A percentile compares a stretch with the other conserved stretches of the same genome.
phyloP scores from a whole-genome alignment of 257 asterid genomes.

The Vinca minor region DNA sequence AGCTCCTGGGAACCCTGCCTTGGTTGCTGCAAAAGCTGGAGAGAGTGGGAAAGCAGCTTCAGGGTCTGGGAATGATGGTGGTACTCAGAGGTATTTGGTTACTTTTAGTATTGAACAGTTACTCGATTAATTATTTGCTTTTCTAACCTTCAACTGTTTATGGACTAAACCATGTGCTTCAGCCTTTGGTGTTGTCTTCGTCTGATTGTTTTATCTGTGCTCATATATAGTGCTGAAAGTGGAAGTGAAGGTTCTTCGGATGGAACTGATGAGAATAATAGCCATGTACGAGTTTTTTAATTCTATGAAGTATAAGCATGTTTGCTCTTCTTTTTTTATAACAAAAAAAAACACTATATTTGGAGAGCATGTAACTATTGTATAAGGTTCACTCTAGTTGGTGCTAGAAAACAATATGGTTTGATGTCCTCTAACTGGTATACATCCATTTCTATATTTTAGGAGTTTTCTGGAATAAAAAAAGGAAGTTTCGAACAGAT shows the following conservation, averaged over 20 bases:
- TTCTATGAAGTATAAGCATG: not conserved
- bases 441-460: slow-evolving; percentile 14
- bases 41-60: slow-evolving; percentile 64
- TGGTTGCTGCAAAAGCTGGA: slow-evolving; percentile 38
- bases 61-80: slow-evolving; percentile 83
- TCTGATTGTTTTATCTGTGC: slow-evolving; percentile 26
- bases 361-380: not conserved
- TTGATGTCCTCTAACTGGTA: not conserved
- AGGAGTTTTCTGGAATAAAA: slow-evolving; percentile 64
- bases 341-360: not conserved
- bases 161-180: not conserved
- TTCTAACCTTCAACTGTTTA: not conserved
- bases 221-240: slow-evolving; percentile 68
- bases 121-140: slow-evolving; percentile 9
- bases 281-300: slow-evolving; percentile 35
- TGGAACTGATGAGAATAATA: slow-evolving; percentile 69
- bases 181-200: slow-evolving; percentile 2
- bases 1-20: slow-evolving; percentile 37
- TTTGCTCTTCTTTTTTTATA: not conserved
- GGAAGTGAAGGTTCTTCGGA: slow-evolving; percentile 82
- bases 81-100: slow-evolving; percentile 62
- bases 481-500: slow-evolving; percentile 89
- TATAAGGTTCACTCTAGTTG: not conserved
- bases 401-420: not conserved
- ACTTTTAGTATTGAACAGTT: slow-evolving; percentile 1